A percentile compares a stretch with the other conserved stretches of the same genome.
Conservation (phyloP, 2,329 filamentous ascomycete species). For the Stemphylium vesicarium region DNA sequence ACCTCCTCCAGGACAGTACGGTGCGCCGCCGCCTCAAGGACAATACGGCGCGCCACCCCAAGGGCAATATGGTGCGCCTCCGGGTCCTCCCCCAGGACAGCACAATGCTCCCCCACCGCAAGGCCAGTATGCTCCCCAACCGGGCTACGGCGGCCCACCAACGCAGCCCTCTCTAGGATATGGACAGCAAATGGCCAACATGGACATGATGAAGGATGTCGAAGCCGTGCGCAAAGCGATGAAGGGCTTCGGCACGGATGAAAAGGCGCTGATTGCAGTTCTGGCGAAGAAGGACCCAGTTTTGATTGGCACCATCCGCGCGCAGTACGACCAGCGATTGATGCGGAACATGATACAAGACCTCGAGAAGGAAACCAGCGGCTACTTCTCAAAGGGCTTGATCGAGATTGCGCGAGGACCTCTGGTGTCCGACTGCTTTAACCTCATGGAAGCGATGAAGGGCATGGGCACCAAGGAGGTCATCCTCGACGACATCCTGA, state of each 20-base stretch:
- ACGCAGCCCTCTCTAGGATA: constrained; percentile 71
- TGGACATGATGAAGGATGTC: constrained; percentile 71
- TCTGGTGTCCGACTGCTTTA: constrained; percentile 74
- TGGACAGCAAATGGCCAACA: constrained; percentile 64
- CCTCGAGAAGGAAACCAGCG: constrained; percentile 75
- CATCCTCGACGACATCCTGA: constrained; percentile 83
- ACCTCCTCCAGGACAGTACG: constrained; percentile 36
- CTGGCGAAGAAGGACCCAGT: constrained; percentile 77
- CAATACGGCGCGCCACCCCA: constrained; percentile 25
- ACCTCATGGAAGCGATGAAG: constrained; percentile 73
- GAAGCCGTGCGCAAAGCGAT: constrained; percentile 79
- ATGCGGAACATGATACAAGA: constrained; percentile 73
- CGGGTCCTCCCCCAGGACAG: constrained; percentile 34
- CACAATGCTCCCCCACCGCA: background rate
- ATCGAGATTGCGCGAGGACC: constrained; percentile 80
- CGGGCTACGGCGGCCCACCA: constrained; percentile 46
- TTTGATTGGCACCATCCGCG: constrained; percentile 70
- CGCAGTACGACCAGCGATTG: constrained; percentile 67
- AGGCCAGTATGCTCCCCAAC: constrained; percentile 21
- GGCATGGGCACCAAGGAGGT: constrained; percentile 86
- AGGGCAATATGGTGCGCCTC: constrained; percentile 35
- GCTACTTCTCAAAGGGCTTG: constrained; percentile 76
- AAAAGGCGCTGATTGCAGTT: constrained; percentile 73
- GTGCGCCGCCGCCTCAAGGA: background rate
- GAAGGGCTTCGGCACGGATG: constrained; percentile 93